Percentiles rank a stretch among this genome's conserved stretches.
Conservation (phyloP, 2,329 filamentous ascomycete genomes). For the Cladosporium sp. region DNA sequence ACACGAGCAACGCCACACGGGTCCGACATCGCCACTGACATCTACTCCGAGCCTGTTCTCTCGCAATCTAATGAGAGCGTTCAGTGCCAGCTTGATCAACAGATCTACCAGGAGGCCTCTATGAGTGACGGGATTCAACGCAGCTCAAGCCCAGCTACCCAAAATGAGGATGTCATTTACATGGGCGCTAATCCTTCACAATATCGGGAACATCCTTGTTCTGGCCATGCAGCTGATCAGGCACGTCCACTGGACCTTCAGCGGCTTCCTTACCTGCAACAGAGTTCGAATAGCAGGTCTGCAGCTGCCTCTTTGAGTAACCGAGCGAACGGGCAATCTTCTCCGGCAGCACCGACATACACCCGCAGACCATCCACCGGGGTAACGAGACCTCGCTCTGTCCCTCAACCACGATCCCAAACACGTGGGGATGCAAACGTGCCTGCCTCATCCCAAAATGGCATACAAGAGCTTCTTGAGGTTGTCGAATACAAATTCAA, state of each 20-base stretch:
- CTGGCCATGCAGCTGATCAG: neutral
- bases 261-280: neutral
- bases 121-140: neutral
- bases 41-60: neutral
- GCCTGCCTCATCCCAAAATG: neutral
- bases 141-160: neutral
- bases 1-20: neutral
- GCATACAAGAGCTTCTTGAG: constrained; percentile 12
- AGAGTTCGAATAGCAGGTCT: neutral
- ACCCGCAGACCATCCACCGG: neutral
- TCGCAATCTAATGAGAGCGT: neutral
- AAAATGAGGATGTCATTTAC: neutral
- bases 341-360: neutral
- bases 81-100: neutral
- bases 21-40: neutral
- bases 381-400: neutral
- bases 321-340: neutral
- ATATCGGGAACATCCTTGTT: neutral
- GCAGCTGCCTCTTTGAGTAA: neutral
- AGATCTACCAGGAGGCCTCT: neutral
- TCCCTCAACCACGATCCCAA: neutral
- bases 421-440: neutral
- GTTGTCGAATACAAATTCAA: constrained; percentile 18
- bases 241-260: neutral
- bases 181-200: neutral